These are phyloP conservation scores for Pythium scleroteichum DNA, from an alignment of 352 stramenopile genomes.

Conservation along the genomic window DNA sequence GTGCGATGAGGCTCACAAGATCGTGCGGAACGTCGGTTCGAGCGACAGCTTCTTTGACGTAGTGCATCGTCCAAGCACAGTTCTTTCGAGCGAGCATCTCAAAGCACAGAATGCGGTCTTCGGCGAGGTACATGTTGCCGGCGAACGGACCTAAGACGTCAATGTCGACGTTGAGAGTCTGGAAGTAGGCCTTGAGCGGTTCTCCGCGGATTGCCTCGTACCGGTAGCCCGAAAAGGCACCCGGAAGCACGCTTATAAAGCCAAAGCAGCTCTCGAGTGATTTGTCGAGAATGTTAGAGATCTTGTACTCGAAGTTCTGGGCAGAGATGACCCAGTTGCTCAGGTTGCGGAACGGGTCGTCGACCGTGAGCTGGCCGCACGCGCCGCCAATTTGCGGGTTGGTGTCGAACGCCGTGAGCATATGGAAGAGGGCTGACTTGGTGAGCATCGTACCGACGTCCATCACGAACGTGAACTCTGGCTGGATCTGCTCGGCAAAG, in stretches of 20 bases:
- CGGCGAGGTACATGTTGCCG: conserved; percentile 89
- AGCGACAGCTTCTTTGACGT: conserved; percentile 81
- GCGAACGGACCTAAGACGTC: conserved; percentile 80
- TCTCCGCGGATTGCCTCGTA: conserved; percentile 82
- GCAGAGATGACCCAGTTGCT: conserved; percentile 88
- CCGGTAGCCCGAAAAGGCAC: conserved; percentile 82
- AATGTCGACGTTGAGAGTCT: conserved; percentile 80
- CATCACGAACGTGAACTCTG: conserved; percentile 81
- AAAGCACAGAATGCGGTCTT: conserved; percentile 87
- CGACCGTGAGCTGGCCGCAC: conserved; percentile 79
- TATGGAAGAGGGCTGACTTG: conserved; percentile 74
- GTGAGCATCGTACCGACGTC: conserved; percentile 86
- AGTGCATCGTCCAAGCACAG: conserved; percentile 89
- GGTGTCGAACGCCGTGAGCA: conserved; percentile 75
- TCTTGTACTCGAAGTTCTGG: conserved; percentile 91
- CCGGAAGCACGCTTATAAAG: conserved; percentile 85
- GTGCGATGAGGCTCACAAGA: conserved; percentile 80
- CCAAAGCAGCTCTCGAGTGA: conserved; percentile 85
- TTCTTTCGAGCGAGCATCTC: conserved; percentile 81
- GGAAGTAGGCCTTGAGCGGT: conserved; percentile 83
- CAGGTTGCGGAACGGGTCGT: conserved; percentile 81
- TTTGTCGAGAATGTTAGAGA: conserved; percentile 89
- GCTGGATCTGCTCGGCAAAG: conserved; percentile 81
- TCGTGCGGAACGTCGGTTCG: conserved; percentile 82
- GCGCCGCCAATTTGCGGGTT: conserved; percentile 82